Percentiles rank a stretch among this genome's conserved stretches.
phyloP scores from a whole-genome alignment of 371 early-diverging fungal species.

The Paramicrosporidium saccamoebae region DNA sequence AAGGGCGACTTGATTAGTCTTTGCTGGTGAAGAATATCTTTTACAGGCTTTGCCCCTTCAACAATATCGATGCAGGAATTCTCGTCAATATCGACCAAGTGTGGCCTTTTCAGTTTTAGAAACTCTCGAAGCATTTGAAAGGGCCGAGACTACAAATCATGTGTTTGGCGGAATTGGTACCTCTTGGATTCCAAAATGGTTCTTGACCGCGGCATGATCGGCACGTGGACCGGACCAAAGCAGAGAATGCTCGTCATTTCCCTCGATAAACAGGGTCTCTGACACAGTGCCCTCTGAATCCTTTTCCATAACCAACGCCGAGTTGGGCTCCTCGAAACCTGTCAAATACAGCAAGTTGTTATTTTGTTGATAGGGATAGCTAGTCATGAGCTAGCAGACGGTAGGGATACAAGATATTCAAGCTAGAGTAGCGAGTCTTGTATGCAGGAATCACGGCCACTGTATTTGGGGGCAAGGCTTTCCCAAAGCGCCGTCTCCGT shows the following conservation, averaged over 20 bases:
- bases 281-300: constrained; percentile 1
- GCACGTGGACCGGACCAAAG: too few species aligned
- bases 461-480: constrained; percentile 17
- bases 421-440: background rate
- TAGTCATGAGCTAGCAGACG: constrained; percentile 2
- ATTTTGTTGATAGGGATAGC: constrained; percentile 68
- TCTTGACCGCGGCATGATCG: too few species aligned
- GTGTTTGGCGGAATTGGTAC: too few species aligned
- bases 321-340: constrained; percentile 71
- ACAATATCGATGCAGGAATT: too few species aligned
- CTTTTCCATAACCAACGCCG: constrained; percentile 30
- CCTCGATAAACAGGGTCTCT: constrained; percentile 2
- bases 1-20: constrained; percentile 33
- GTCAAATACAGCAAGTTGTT: constrained; percentile 56
- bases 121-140: too few species aligned
- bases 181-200: too few species aligned
- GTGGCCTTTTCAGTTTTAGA: too few species aligned
- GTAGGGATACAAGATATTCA: constrained; percentile 1
- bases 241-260: too few species aligned
- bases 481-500: constrained; percentile 25
- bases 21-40: constrained; percentile 21
- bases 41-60: constrained; percentile 14
- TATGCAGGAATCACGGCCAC: constrained; percentile 22
- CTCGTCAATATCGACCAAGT: too few species aligned
- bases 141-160: too few species aligned